These are phyloP conservation scores for Kuraishia capsulata DNA, from an alignment of 805 yeast genomes.

Conservation along the genomic window DNA sequence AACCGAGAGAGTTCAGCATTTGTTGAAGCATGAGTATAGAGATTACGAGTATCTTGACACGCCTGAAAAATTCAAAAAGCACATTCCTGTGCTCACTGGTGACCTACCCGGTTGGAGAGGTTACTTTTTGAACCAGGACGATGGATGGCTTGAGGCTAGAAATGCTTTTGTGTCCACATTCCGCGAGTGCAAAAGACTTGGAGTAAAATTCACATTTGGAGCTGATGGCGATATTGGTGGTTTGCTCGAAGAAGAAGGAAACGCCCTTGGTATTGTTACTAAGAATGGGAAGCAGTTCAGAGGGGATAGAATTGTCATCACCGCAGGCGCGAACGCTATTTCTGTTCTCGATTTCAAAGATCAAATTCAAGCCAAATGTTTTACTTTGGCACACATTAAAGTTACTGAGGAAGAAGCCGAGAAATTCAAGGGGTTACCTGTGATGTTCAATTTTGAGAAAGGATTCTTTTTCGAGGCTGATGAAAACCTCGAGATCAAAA, in stretches of 20 bases:
- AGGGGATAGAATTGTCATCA: constrained; percentile 22
- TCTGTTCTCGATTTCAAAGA: constrained; percentile 18
- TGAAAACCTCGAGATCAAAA: constrained; percentile 18
- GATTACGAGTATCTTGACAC: constrained; percentile 10
- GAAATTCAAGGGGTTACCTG: constrained; percentile 27
- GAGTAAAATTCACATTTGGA: constrained; percentile 14
- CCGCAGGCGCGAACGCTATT: constrained; percentile 29
- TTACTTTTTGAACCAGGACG: constrained; percentile 17
- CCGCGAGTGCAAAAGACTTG: constrained; percentile 8
- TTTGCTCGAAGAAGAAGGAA: constrained; percentile 9
- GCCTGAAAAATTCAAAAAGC: constrained; percentile 15
- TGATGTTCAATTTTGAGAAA: constrained; percentile 26
- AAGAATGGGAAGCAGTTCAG: constrained; percentile 15
- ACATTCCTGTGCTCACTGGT: constrained; percentile 9
- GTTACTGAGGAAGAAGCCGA: constrained; percentile 24
- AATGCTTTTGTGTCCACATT: constrained; percentile 15
- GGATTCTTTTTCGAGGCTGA: constrained; percentile 30
- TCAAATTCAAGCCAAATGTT: constrained; percentile 27
- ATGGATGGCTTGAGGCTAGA: constrained; percentile 19
- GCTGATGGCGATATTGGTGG: constrained; percentile 9
- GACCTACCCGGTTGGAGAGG: constrained; percentile 9
- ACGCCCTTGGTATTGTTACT: constrained; percentile 6
- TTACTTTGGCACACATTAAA: constrained; percentile 26
- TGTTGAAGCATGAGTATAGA: constrained; percentile 10
- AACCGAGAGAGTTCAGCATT: constrained; percentile 13